These are phyloP conservation scores for Xylariaceae sp. DNA, from an alignment of 2,329 filamentous ascomycete genomes.

Conservation along the genomic window DNA sequence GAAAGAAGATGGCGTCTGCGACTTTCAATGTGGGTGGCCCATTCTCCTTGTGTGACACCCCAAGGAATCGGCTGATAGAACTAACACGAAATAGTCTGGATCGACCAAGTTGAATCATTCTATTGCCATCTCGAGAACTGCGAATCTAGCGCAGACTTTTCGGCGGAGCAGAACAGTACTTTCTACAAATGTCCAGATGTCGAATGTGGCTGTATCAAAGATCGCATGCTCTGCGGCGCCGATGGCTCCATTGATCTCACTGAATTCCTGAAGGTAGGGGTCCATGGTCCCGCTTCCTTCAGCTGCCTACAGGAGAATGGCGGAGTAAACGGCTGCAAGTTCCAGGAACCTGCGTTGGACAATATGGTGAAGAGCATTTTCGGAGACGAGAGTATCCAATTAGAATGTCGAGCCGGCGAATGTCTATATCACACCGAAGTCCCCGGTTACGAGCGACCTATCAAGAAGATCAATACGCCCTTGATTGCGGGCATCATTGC, in stretches of 20 bases:
- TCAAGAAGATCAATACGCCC: conserved; percentile 96
- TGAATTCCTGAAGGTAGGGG: conserved; percentile 81
- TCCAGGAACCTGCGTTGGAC: conserved; percentile 92
- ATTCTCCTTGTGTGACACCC: neutral
- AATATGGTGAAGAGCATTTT: conserved; percentile 85
- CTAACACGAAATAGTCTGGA: conserved; percentile 71
- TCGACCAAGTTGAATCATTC: conserved; percentile 91
- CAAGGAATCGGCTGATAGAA: conserved; percentile 10
- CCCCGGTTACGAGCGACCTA: conserved; percentile 83
- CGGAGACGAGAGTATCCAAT: conserved; percentile 84
- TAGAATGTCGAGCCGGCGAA: conserved; percentile 84
- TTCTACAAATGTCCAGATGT: conserved; percentile 84
- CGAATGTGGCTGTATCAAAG: conserved; percentile 83
- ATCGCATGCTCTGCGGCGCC: conserved; percentile 91
- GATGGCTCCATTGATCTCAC: conserved; percentile 88
- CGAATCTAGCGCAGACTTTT: conserved; percentile 69
- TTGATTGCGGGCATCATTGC: conserved; percentile 94
- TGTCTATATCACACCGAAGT: conserved; percentile 92
- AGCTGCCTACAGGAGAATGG: conserved; percentile 70
- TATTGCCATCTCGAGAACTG: conserved; percentile 90
- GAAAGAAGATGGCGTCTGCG: conserved; percentile 73
- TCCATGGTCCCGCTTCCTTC: conserved; percentile 87
- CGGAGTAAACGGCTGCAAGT: conserved; percentile 69
- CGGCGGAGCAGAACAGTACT: conserved; percentile 75
- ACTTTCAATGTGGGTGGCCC: conserved; percentile 80